Base-by-base conservation (phyloP, 352 stramenopile genomes). In the Phytophthora citrophthora region DNA sequence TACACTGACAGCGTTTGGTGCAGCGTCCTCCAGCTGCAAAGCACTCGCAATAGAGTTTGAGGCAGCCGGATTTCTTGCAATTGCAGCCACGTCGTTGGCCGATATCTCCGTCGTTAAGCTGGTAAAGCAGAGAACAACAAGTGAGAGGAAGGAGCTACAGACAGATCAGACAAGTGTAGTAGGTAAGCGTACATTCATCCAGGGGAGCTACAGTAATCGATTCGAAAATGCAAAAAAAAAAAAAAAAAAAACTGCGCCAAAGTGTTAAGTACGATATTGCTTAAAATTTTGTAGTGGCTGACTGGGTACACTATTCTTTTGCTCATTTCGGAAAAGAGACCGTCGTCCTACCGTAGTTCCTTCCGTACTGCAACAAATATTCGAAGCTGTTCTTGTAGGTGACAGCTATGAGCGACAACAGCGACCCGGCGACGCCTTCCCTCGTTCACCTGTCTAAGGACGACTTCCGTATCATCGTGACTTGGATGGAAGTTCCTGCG, bases 11-110 rank as follows among this genome's bases (percentile, higher is more conserved):
- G 27, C 73, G 77, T 13, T 90, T 76, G 13, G 69, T 67, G 54
- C 84, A 95, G 39, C 80, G 74, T 32, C 51, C 59, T 39, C 76
- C 76, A 11, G 69, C 69, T 10, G 81, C 72, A 57, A 95, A 93
- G 49, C 87, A 95, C 62, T 93, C 81, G 65, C 86, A 95, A 54
- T 95, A 95, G 38, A 99, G 81, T 76, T 99, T 99, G 15, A 99
- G 86, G 68, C 97, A 99, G 55, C 90, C 86, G 0, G 94, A 98
- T 56, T 98, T 98, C 76, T 98, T 98, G 77, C 96, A 99, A 60
- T 97, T 98, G 74, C 97, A 99, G 43, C 83, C 81, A 20, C 79
- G 79, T 11, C 74, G 80, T 41, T 67, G 70, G 29, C 15, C 12
- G 36, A 40, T 12, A 40, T 31, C 18, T 4, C 47, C 13, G 11